Percentiles rank a stretch among this genome's conserved stretches.
Evolutionary conservation across 352 stramenopile genomes (phyloP).

Genomic region (Blastocystis sp.): DNA sequence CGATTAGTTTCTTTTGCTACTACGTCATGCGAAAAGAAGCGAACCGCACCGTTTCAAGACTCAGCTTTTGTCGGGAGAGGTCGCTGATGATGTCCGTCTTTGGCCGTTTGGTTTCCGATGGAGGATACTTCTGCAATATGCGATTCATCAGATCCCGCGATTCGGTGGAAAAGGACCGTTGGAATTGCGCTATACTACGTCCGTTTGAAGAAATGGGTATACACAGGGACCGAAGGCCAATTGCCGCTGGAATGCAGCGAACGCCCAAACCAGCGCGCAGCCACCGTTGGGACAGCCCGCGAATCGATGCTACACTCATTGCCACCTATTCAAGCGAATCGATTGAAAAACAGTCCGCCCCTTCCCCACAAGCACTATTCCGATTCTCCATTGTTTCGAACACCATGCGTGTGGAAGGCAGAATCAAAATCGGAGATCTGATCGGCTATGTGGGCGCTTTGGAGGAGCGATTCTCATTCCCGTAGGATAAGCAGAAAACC

Average conservation of each 20-base stretch:
- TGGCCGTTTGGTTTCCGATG: background rate
- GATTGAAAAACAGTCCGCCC: too few species aligned
- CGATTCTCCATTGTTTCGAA: too few species aligned
- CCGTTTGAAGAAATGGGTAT: background rate
- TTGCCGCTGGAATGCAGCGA: background rate
- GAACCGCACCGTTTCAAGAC: constrained; percentile 17
- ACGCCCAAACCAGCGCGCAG: background rate
- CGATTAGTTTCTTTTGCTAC: constrained; percentile 45
- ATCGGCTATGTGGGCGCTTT: background rate
- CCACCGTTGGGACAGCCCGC: background rate
- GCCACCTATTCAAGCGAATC: too few species aligned
- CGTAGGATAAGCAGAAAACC: background rate
- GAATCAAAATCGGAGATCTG: background rate
- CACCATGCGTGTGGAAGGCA: too few species aligned
- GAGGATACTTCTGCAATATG: constrained; percentile 20
- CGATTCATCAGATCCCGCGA: constrained; percentile 30
- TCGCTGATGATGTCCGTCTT: constrained; percentile 52
- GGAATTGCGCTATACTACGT: background rate
- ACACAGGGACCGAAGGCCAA: background rate
- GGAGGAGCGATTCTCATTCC: background rate
- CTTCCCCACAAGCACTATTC: too few species aligned
- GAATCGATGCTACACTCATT: background rate
- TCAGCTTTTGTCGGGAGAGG: constrained; percentile 24
- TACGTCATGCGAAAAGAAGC: background rate
- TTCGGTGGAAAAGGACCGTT: constrained; percentile 30